Evolutionary conservation across 305 asterid species (phyloP).

Genomic region (Plantago rigida): DNA sequence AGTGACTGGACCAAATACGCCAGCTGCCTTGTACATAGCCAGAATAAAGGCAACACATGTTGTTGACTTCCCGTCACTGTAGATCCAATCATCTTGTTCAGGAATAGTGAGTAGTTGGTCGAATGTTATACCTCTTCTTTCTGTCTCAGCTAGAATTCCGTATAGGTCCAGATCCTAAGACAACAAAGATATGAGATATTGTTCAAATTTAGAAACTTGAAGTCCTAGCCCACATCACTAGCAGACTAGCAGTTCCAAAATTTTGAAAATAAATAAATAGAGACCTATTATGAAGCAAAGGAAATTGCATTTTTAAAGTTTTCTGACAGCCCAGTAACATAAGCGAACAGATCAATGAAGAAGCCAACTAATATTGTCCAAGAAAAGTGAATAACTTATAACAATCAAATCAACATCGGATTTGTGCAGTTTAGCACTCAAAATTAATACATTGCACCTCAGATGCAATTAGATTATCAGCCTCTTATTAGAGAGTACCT

Average conservation of each 20-base stretch:
- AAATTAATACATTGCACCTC: not conserved
- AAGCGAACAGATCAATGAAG: not conserved
- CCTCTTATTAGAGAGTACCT: not conserved
- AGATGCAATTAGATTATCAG: not conserved
- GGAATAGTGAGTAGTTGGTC: slow-evolving; percentile 86
- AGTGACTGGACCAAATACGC: slow-evolving; percentile 69
- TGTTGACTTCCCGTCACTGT: slow-evolving; percentile 95
- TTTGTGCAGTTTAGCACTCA: not conserved
- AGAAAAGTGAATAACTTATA: not conserved
- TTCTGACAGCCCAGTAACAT: not conserved
- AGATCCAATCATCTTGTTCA: slow-evolving; percentile 94
- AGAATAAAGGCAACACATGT: slow-evolving; percentile 94
- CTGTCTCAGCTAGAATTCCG: slow-evolving; percentile 84
- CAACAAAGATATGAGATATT: slow-evolving; percentile 10
- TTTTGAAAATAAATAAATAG: not conserved
- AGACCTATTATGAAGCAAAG: not conserved
- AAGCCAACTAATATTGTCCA: not conserved
- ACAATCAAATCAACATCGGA: not conserved
- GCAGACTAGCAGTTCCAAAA: not conserved
- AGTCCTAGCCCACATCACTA: not conserved
- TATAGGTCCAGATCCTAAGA: slow-evolving; percentile 69
- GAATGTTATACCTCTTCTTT: slow-evolving; percentile 70
- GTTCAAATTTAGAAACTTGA: slow-evolving; percentile 4
- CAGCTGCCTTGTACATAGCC: slow-evolving; percentile 90
- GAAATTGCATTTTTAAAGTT: not conserved